Base-by-base conservation (phyloP, 23 red algal species). In the Chondrus crispus region DNA sequence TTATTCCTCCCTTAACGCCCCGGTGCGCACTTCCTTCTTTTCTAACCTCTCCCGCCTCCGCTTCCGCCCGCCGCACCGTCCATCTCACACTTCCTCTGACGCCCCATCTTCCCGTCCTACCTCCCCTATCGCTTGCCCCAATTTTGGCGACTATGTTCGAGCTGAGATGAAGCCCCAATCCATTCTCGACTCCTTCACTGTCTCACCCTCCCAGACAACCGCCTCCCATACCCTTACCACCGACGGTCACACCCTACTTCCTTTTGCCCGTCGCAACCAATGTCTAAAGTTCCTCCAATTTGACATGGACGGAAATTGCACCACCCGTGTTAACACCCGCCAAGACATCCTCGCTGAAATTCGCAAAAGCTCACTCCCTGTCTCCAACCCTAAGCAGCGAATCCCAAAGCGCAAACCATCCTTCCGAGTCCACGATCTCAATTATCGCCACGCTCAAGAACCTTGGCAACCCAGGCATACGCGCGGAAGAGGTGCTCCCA, bases 331-430 rank as follows among this genome's bases (percentile, higher is more conserved):
- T 2, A 39, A 73, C 29, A 93, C 90, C 35, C 54, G 79, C 42
- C 66, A 76, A 62, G 58, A 93, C 47, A 93, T 93, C 26, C 80
- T 93, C 29, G 60, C 39, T 44, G 62, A 93, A 40, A 64, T 93
- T 1, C 90, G 90, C 29, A 5, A 51, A 53, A 44, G 79, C 79
- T 36, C 41, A 62, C 35, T 54, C 46, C 63, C 53, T 44, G n/a
- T 47, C 45, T 45, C 29, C 66, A 20, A 44, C 52, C 16, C 62
- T 76, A 5, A 45, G 18, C 6, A 33, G 69, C 29, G 69, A 78
- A n/a, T 35, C 28, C 3, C 39, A 62, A 33, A 62, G 38, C 22
- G 45, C 45, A 8, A 33, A 40, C 24, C 50, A 28, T 16, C 35
- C 46, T 7, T 37, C 32, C 20, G 50, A 10, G 28, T 83, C 35